These are phyloP conservation scores for Podaxis sp. DNA, from an alignment of 768 basidiomycete genomes.

Conservation along the genomic window DNA sequence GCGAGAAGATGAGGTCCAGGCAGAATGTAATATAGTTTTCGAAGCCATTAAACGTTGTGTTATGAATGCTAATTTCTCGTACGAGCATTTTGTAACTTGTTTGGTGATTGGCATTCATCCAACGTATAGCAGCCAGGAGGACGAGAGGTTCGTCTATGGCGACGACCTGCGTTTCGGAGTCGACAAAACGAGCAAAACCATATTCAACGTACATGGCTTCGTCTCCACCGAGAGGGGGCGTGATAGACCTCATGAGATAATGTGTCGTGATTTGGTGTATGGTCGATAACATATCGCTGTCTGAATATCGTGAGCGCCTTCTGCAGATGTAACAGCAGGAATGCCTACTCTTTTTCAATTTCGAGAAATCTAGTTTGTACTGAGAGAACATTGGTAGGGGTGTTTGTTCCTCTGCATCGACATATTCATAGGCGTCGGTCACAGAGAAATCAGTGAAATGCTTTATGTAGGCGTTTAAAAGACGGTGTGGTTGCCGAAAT, in stretches of 20 bases:
- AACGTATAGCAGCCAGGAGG: conserved; percentile 38
- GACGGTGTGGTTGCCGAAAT: conserved; percentile 36
- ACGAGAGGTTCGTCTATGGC: conserved; percentile 44
- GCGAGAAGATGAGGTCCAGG: conserved; percentile 36
- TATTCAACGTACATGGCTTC: conserved; percentile 41
- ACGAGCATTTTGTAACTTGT: conserved; percentile 37
- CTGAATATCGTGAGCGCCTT: conserved; percentile 19
- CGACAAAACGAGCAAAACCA: conserved; percentile 43
- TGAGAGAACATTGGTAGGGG: conserved; percentile 32
- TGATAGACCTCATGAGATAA: conserved; percentile 40
- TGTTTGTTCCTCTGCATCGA: conserved; percentile 27
- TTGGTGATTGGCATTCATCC: conserved; percentile 36
- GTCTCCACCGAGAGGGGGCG: conserved; percentile 36
- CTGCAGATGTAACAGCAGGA: background rate
- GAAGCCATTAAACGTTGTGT: conserved; percentile 33
- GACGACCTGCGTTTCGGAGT: conserved; percentile 35
- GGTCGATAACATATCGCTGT: conserved; percentile 34
- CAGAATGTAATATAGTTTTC: conserved; percentile 45
- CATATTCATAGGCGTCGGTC: conserved; percentile 33
- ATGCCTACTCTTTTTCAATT: conserved; percentile 38
- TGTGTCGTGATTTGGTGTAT: conserved; percentile 37
- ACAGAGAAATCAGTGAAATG: conserved; percentile 37
- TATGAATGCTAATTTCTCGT: conserved; percentile 30
- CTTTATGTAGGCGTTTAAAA: conserved; percentile 40
- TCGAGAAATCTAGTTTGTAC: conserved; percentile 39